phyloP scores from a whole-genome alignment of 2,329 filamentous ascomycete species.

The Trichoderma endophyticum region DNA sequence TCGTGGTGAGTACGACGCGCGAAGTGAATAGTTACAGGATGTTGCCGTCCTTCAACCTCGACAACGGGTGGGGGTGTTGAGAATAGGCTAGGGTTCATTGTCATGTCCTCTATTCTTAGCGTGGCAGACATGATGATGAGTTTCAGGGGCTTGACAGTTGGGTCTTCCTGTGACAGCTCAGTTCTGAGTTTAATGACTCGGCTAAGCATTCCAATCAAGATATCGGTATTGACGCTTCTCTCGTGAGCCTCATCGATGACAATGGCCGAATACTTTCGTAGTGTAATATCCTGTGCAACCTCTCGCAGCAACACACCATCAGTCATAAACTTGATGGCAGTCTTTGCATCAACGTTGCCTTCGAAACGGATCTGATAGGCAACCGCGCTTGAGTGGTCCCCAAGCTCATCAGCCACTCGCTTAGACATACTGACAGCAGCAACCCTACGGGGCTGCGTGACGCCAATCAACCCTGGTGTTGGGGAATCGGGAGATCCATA shows the following conservation, averaged over 20 bases:
- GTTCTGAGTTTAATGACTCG: constrained; percentile 82
- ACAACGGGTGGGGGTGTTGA: constrained; percentile 74
- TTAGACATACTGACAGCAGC: constrained; percentile 96
- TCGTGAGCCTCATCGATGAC: constrained; percentile 98
- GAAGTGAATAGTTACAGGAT: constrained; percentile 87
- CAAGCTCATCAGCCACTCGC: constrained; percentile 82
- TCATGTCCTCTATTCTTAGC: constrained; percentile 84
- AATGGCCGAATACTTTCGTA: constrained; percentile 88
- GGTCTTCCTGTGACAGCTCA: constrained; percentile 69
- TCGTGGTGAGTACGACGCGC: constrained; percentile 76
- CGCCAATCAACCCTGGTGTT: constrained; percentile 86
- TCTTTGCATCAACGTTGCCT: constrained; percentile 73
- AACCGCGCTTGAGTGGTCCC: constrained; percentile 70
- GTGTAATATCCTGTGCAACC: constrained; percentile 80
- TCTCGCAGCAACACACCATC: constrained; percentile 93
- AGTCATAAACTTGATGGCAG: constrained; percentile 97
- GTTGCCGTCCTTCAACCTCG: constrained; percentile 87
- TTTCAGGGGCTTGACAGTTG: constrained; percentile 74
- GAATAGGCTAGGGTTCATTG: constrained; percentile 79
- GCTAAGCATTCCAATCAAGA: constrained; percentile 95
- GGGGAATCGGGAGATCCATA: constrained; percentile 76
- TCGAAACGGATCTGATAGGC: constrained; percentile 97
- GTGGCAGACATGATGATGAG: constrained; percentile 98
- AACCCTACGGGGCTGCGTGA: constrained; percentile 92
- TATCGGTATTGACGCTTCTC: constrained; percentile 94